Evolutionary conservation across 1,284 basidiomycete genomes (phyloP).

Genomic region (Leccinum cinnamomeum): DNA sequence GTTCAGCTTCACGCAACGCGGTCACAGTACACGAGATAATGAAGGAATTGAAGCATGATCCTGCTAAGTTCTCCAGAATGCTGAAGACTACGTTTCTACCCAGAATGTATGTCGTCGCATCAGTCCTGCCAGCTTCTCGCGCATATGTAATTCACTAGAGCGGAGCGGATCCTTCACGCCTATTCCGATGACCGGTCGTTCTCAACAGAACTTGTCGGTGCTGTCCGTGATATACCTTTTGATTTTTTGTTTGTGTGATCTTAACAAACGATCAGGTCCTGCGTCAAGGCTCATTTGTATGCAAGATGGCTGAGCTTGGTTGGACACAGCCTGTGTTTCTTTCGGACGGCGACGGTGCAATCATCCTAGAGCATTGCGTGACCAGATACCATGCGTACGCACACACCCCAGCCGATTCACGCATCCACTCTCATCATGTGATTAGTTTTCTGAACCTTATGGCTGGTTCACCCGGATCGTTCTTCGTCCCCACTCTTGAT

Average conservation of each 20-base stretch:
- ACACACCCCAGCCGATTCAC: too few species aligned
- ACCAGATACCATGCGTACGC: constrained; percentile 44
- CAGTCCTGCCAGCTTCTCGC: background rate
- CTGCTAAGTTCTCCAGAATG: background rate
- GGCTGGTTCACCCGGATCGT: constrained; percentile 34
- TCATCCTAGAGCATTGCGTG: constrained; percentile 39
- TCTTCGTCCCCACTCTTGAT: constrained; percentile 48
- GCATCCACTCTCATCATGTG: background rate
- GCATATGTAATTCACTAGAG: constrained; percentile 20
- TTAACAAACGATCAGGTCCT: constrained; percentile 39
- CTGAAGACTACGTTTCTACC: background rate
- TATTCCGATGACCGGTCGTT: constrained; percentile 49
- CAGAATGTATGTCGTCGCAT: background rate
- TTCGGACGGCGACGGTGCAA: constrained; percentile 32
- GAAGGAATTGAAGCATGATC: background rate
- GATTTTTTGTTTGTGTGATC: background rate
- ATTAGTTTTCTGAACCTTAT: constrained; percentile 43
- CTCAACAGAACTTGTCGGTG: constrained; percentile 53
- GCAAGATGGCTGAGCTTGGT: constrained; percentile 51
- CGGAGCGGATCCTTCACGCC: constrained; percentile 40
- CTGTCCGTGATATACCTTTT: constrained; percentile 38
- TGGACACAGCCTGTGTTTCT: constrained; percentile 51
- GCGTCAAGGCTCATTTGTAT: constrained; percentile 55
- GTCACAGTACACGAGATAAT: constrained; percentile 2
- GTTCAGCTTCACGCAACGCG: background rate